A percentile compares a stretch with the other conserved stretches of the same genome.
Evolutionary conservation across 768 basidiomycete species (phyloP).

Genomic region (Psilocybe sp.): DNA sequence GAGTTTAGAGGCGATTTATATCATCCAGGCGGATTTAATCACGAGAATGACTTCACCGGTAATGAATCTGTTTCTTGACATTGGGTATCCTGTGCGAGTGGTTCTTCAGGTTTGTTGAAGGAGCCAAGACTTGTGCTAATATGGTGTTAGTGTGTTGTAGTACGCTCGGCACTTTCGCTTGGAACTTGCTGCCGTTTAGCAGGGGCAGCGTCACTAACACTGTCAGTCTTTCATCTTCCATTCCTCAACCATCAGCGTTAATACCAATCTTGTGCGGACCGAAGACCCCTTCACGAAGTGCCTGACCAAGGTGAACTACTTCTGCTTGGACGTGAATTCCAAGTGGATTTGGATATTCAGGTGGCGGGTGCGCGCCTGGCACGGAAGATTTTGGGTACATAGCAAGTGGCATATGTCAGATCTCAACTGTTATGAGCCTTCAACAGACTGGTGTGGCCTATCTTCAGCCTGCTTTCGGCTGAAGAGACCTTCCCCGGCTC

Average conservation of each 20-base stretch:
- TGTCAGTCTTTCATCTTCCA: slow-evolving; percentile 19
- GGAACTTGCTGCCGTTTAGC: slow-evolving; percentile 56
- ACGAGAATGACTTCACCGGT: slow-evolving; percentile 46
- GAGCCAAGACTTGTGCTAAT: not conserved
- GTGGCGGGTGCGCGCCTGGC: slow-evolving; percentile 44
- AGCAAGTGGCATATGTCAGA: slow-evolving; percentile 35
- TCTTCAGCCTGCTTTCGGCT: slow-evolving; percentile 29
- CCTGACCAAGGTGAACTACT: slow-evolving; percentile 47
- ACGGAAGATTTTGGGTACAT: slow-evolving; percentile 36
- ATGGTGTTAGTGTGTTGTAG: slow-evolving; percentile 22
- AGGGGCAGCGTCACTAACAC: slow-evolving; percentile 47
- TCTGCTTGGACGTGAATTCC: slow-evolving; percentile 42
- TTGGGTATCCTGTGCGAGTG: slow-evolving; percentile 42
- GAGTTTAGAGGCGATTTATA: slow-evolving; percentile 40
- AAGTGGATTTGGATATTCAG: slow-evolving; percentile 50
- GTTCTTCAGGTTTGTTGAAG: not conserved
- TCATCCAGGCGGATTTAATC: slow-evolving; percentile 46
- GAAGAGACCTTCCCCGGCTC: slow-evolving; percentile 44
- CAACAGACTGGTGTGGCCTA: not conserved
- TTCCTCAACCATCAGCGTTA: not conserved
- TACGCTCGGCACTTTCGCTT: slow-evolving; percentile 45
- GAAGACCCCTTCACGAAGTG: slow-evolving; percentile 47
- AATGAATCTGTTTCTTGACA: slow-evolving; percentile 45
- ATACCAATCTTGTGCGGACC: slow-evolving; percentile 24
- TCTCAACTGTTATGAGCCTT: not conserved